Evolutionary conservation across 163 green algal species (phyloP).

Genomic region (Coccomyxa subellipsoidea): DNA sequence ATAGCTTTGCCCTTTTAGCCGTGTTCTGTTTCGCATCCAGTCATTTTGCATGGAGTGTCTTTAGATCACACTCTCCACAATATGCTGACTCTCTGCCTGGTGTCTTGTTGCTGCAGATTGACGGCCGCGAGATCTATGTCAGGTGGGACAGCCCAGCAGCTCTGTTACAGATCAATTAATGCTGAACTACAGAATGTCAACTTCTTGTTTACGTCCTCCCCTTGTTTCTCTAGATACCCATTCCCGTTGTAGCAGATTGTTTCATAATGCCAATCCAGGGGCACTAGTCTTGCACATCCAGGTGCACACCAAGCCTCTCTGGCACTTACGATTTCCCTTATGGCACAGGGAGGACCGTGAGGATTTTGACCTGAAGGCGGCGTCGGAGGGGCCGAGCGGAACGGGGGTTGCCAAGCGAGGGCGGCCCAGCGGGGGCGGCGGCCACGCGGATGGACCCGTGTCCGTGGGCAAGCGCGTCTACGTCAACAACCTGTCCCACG

Average conservation of each 20-base stretch:
- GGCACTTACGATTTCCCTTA: not conserved
- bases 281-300: no score
- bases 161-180: not conserved
- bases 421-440: not conserved
- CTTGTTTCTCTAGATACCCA: no score
- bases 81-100: no score
- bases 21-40: no score
- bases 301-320: no score
- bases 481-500: constrained; percentile 67
- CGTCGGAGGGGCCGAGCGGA: not conserved
- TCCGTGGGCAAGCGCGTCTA: constrained; percentile 56
- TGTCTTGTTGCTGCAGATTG: not conserved
- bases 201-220: no score
- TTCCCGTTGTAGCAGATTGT: no score
- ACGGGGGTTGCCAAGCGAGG: not conserved
- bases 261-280: no score
- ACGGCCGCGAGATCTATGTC: constrained; percentile 5
- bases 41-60: not conserved
- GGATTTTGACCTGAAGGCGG: constrained; percentile 9
- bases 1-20: no score
- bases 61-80: no score
- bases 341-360: constrained; percentile 1
- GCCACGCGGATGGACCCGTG: not conserved
- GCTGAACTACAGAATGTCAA: no score
- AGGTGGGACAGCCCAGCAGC: not conserved